A percentile compares a stretch with the other conserved stretches of the same genome.
Evolutionary conservation across 495 filamentous ascomycete genomes (phyloP).

Genomic region (Cryomyces minteri): DNA sequence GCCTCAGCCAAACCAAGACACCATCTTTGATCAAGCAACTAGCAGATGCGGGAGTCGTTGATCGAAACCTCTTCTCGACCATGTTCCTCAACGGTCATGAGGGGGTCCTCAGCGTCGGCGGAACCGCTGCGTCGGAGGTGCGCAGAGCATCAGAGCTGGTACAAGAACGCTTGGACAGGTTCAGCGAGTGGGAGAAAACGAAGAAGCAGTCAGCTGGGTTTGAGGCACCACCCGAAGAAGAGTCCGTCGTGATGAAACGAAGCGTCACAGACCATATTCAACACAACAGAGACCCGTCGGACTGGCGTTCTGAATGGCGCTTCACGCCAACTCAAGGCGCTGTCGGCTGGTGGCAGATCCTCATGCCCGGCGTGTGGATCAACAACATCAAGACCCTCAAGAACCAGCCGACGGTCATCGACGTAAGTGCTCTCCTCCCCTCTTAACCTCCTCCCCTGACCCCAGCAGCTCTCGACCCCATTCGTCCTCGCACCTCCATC

Average conservation of each 20-base stretch:
- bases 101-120: constrained; percentile 19
- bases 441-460: not conserved
- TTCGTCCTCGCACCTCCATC: constrained; percentile 21
- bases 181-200: constrained; percentile 6
- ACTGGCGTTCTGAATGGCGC: constrained; percentile 8
- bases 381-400: constrained; percentile 12
- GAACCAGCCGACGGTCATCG: constrained; percentile 19
- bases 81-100: constrained; percentile 17
- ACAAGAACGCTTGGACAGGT: constrained; percentile 9
- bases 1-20: constrained; percentile 14
- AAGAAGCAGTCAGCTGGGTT: not conserved
- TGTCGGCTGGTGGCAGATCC: constrained; percentile 21
- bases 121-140: constrained; percentile 12
- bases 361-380: constrained; percentile 19
- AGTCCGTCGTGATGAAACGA: not conserved
- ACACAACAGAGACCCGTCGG: constrained; percentile 1
- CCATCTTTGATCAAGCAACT: constrained; percentile 12
- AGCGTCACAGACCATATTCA: not conserved
- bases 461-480: constrained; percentile 14
- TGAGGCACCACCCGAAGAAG: not conserved
- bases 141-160: constrained; percentile 11
- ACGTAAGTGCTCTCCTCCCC: constrained; percentile 6
- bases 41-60: constrained; percentile 9
- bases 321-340: constrained; percentile 18
- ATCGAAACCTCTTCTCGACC: constrained; percentile 14